Percentiles rank a stretch among this genome's conserved stretches.
These are phyloP conservation scores for Rhizopus microsporus DNA, from an alignment of 371 early-diverging fungal genomes.

Conservation along the genomic window DNA sequence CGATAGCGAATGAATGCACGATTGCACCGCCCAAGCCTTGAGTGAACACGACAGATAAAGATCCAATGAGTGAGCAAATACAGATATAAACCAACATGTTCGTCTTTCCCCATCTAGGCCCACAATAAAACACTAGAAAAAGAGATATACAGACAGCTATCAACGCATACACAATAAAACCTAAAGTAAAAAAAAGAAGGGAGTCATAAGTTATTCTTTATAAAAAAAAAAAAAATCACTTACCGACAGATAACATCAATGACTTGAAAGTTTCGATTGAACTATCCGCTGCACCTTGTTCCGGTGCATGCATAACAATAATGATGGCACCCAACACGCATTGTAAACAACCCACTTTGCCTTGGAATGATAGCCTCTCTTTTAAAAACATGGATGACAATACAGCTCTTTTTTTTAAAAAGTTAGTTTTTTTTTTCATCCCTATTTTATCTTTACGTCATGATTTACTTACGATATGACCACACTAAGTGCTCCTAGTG, in stretches of 20 bases:
- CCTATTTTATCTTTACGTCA: conserved; percentile 7
- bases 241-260: conserved; percentile 75
- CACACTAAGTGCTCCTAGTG: conserved; percentile 91
- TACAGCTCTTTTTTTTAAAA: conserved; percentile 65
- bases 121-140: conserved; percentile 75
- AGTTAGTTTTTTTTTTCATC: background rate
- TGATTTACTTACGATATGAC: conserved; percentile 21
- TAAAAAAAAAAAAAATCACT: conserved; percentile 1
- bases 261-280: conserved; percentile 80
- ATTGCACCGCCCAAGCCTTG: conserved; percentile 92
- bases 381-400: conserved; percentile 88
- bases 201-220: background rate
- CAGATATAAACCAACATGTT: conserved; percentile 87
- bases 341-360: conserved; percentile 89
- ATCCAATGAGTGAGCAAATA: conserved; percentile 88
- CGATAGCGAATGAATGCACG: conserved; percentile 78
- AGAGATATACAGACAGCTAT: conserved; percentile 60
- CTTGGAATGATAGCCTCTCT: conserved; percentile 79
- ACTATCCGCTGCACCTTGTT: conserved; percentile 73
- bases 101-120: conserved; percentile 81
- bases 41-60: conserved; percentile 88
- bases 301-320: conserved; percentile 91
- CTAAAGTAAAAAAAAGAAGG: conserved; percentile 27
- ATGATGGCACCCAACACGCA: conserved; percentile 90
- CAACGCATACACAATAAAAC: conserved; percentile 79